Conservation (phyloP, 805 yeast species). For the Kregervanrija delftensis region DNA sequence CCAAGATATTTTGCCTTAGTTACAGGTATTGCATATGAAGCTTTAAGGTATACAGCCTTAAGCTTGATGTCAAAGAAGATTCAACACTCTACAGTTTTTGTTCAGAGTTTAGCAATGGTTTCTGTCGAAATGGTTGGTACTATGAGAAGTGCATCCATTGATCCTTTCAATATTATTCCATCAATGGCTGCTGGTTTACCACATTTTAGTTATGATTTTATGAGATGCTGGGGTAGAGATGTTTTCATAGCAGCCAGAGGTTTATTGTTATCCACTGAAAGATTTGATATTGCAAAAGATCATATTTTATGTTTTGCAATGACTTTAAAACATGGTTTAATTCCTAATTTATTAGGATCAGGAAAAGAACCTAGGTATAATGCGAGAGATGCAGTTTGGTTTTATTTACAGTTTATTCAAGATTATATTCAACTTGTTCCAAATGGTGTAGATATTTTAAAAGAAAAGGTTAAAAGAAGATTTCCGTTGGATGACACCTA, state of each 20-base stretch:
- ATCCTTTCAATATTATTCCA: constrained; percentile 56
- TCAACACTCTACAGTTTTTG: constrained; percentile 60
- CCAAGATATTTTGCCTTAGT: constrained; percentile 85
- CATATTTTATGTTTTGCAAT: constrained; percentile 86
- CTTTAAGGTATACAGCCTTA: constrained; percentile 65
- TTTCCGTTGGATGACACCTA: constrained; percentile 79
- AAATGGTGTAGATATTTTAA: constrained; percentile 56
- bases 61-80: constrained; percentile 46
- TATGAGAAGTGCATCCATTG: constrained; percentile 67
- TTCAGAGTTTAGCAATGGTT: constrained; percentile 71
- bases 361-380: constrained; percentile 92
- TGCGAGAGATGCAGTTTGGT: constrained; percentile 98
- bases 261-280: constrained; percentile 64
- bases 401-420: constrained; percentile 81
- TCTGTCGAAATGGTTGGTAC: constrained; percentile 83
- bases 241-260: constrained; percentile 87
- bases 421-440: constrained; percentile 70
- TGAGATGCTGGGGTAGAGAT: constrained; percentile 99
- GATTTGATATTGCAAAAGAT: constrained; percentile 68
- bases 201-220: constrained; percentile 81
- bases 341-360: constrained; percentile 88
- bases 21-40: constrained; percentile 79
- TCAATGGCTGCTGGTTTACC: constrained; percentile 96
- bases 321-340: constrained; percentile 89
- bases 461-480: constrained; percentile 70